Conservation (phyloP, 2,329 filamentous ascomycete genomes). For the Botrytis paeoniae region DNA sequence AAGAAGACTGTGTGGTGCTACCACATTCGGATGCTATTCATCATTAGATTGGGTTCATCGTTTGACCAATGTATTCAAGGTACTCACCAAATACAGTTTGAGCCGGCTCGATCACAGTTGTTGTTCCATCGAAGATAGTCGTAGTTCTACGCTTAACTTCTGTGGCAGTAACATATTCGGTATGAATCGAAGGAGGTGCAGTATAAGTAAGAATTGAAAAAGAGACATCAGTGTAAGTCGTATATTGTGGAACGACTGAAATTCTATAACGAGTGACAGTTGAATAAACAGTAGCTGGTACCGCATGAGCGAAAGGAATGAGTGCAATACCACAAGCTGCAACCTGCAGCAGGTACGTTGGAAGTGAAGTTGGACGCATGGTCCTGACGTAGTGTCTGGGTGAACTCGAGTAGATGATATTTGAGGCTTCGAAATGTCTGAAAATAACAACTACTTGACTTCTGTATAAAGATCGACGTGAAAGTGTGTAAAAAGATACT, state of each 20-base stretch:
- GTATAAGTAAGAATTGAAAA: slow-evolving; percentile 1
- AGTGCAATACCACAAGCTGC: slow-evolving; percentile 10
- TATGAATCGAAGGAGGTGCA: slow-evolving; percentile 3
- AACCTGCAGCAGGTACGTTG: slow-evolving; percentile 8
- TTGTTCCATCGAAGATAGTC: not conserved
- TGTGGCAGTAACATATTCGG: slow-evolving; percentile 8
- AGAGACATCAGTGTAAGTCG: slow-evolving; percentile 5
- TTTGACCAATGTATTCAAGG: not conserved
- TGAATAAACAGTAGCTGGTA: slow-evolving; percentile 1
- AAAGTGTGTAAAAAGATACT: not conserved
- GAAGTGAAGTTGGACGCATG: slow-evolving; percentile 17
- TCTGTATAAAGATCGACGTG: slow-evolving; percentile 13
- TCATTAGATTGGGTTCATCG: not conserved
- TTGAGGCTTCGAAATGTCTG: slow-evolving; percentile 11
- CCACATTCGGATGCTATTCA: slow-evolving; percentile 1
- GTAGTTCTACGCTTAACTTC: slow-evolving; percentile 1
- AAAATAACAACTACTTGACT: slow-evolving; percentile 13
- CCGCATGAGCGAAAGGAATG: slow-evolving; percentile 1
- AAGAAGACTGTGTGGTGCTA: slow-evolving; percentile 3
- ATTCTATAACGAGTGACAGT: slow-evolving; percentile 17
- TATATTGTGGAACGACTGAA: slow-evolving; percentile 11
- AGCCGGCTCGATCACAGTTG: not conserved
- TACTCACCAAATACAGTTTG: not conserved
- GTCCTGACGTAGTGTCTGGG: slow-evolving; percentile 16
- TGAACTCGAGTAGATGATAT: slow-evolving; percentile 9